phyloP scores from a whole-genome alignment of 2,329 filamentous ascomycete species.

The Aspergillus hiratsukae region DNA sequence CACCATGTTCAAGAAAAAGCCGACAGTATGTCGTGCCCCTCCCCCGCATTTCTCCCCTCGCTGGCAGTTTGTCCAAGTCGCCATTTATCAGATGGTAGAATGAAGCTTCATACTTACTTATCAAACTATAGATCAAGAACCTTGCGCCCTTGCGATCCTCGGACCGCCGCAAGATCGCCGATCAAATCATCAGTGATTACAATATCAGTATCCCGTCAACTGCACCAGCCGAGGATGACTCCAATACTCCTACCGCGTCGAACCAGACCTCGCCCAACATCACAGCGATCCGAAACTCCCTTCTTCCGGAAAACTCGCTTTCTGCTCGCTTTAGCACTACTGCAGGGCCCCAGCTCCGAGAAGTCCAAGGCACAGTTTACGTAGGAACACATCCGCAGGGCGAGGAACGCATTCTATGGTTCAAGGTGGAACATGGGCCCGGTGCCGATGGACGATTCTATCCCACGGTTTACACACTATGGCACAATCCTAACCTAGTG shows the following conservation, averaged over 20 bases:
- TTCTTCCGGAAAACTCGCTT: conserved; percentile 60
- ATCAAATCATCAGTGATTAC: conserved; percentile 63
- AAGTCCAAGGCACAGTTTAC: conserved; percentile 61
- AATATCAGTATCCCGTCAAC: conserved; percentile 45
- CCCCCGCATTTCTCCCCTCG: conserved; percentile 24
- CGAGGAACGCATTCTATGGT: conserved; percentile 61
- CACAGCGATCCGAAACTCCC: conserved; percentile 50
- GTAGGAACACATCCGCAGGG: conserved; percentile 55
- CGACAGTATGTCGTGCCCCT: conserved; percentile 42
- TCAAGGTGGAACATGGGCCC: conserved; percentile 54
- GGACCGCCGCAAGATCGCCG: conserved; percentile 62
- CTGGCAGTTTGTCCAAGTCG: not conserved
- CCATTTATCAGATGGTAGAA: not conserved
- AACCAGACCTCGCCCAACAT: conserved; percentile 45
- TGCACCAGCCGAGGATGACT: conserved; percentile 27
- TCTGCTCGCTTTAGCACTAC: conserved; percentile 64
- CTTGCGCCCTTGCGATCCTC: conserved; percentile 62
- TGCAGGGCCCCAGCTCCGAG: conserved; percentile 56
- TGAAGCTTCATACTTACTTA: conserved; percentile 1
- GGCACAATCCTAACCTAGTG: conserved; percentile 58
- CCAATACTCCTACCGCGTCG: conserved; percentile 39
- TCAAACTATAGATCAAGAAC: conserved; percentile 56
- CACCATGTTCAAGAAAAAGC: conserved; percentile 62
- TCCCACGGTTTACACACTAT: conserved; percentile 60
- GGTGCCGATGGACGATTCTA: conserved; percentile 39